Base-by-base conservation (phyloP, 257 asterid species). In the Solanum chmielewskii region DNA sequence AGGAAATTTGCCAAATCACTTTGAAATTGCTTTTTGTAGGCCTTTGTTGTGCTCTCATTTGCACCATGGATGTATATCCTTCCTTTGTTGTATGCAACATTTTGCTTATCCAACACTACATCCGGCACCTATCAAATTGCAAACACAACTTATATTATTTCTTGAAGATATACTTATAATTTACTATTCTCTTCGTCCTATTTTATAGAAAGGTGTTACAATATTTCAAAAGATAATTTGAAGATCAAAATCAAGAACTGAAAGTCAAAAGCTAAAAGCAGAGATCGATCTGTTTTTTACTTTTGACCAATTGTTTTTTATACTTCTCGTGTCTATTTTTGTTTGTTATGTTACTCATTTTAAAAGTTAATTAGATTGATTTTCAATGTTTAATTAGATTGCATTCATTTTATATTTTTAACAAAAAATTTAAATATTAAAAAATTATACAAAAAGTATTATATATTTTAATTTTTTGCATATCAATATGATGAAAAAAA, bases 31-130 rank as follows among this genome's bases (percentile, higher is more conserved):
- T 92, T 95, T 90, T 90, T 92, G 91, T 95, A 97, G 1, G 98
- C 99, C 56, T 44, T 87, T 0, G 98, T 93, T 0, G 98, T 93
- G 91, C 77, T 88, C 90, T 92, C 95, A 77, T 88, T 92, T 56
- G 98, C 98, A 9, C 99, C 99, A 89, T 96, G 97, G 92, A 97
- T 95, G 93, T 92, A 97, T 85, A 95, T 91, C 83, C 85, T 91
- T 23, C 96, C 98, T 42, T 89, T 93, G 92, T 97, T 97, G 90
- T 96, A 97, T 1, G 98, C 99, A 88, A 86, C 62, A 31, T 97
- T 93, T 93, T 90, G 91, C 91, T 91, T 93, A 86, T 96, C 98
- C 86, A 93, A 13, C 90, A 95, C 99, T 9, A 29, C 90, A 10
- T 96, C 98, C 1, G 99, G 98, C 70, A 96, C 98, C 99, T 96